Percentiles rank a stretch among this genome's conserved stretches.
These are phyloP conservation scores for Aurantiochytrium sp. DNA, from an alignment of 108 stramenopile species.

Conservation along the genomic window DNA sequence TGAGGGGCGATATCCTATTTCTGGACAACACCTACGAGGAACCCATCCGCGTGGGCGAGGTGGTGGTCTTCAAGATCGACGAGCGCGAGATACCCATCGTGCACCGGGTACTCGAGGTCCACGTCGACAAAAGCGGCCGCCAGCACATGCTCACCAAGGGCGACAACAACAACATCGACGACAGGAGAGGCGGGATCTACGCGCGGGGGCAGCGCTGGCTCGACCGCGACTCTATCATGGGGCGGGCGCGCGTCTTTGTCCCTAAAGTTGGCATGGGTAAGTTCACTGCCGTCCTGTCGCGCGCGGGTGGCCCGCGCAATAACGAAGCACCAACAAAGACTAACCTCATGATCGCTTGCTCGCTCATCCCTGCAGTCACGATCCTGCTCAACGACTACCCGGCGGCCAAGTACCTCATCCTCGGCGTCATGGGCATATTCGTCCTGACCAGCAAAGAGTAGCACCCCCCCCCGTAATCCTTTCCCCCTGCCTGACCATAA, in stretches of 20 bases:
- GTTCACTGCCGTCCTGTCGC: too few relatives aligned
- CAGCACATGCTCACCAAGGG: conserved; percentile 77
- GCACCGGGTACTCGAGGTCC: conserved; percentile 95
- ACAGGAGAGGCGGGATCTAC: conserved; percentile 82
- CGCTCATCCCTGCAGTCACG: conserved; percentile 87
- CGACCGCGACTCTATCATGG: conserved; percentile 91
- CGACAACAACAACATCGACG: conserved; percentile 98
- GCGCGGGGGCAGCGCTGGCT: conserved; percentile 99
- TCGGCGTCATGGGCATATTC: conserved; percentile 97
- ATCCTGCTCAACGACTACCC: conserved; percentile 99
- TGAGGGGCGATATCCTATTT: conserved; percentile 97
- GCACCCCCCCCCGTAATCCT: too few relatives aligned
- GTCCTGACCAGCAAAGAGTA: conserved; percentile 94
- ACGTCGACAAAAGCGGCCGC: conserved; percentile 56
- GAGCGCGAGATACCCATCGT: conserved; percentile 99
- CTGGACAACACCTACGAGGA: conserved; percentile 75
- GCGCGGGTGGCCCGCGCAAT: too few relatives aligned
- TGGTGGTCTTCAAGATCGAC: conserved; percentile 99
- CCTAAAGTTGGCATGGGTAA: background rate
- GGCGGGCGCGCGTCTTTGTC: conserved; percentile 67
- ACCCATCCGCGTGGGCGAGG: conserved; percentile 88
- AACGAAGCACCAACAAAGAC: too few relatives aligned
- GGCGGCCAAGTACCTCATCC: conserved; percentile 89
- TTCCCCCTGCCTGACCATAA: too few relatives aligned
- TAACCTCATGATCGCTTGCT: too few relatives aligned